Percentiles rank a stretch among this genome's conserved stretches.
phyloP scores from a whole-genome alignment of 805 yeast genomes.

The Pichia californica region DNA sequence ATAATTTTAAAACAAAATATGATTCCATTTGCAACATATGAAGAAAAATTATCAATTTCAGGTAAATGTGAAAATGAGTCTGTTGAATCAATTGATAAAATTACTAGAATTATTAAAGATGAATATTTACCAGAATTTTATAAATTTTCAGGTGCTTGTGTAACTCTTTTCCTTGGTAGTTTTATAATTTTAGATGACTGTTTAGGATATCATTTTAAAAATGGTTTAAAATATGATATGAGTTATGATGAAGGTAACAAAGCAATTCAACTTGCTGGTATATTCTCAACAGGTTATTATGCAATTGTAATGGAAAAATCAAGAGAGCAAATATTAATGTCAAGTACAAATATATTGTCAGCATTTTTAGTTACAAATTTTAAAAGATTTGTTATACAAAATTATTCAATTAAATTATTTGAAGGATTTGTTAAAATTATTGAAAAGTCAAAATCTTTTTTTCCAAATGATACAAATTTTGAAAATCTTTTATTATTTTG shows the following conservation, averaged over 20 bases:
- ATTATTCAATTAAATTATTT: too few relatives aligned
- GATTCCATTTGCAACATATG: neutral
- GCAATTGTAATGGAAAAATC: constrained; percentile 9
- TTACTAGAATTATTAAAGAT: constrained; percentile 6
- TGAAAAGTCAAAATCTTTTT: too few relatives aligned
- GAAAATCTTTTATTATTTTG: too few relatives aligned
- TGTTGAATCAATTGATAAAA: constrained; percentile 1
- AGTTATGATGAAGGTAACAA: constrained; percentile 3
- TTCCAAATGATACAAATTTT: too few relatives aligned
- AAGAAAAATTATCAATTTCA: constrained; percentile 7
- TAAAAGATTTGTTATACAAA: neutral
- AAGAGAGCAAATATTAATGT: neutral
- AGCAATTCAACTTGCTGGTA: constrained; percentile 9
- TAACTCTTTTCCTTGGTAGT: too few relatives aligned
- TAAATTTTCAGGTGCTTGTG: neutral
- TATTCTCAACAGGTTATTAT: constrained; percentile 11
- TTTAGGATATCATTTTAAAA: too few relatives aligned
- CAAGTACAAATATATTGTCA: constrained; percentile 4
- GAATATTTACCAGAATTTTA: constrained; percentile 6
- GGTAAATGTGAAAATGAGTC: constrained; percentile 7
- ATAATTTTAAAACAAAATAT: too few relatives aligned
- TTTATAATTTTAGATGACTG: too few relatives aligned
- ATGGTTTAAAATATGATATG: too few relatives aligned
- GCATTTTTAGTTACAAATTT: constrained; percentile 4
- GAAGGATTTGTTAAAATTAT: too few relatives aligned